Evolutionary conservation across 495 filamentous ascomycete genomes (phyloP).

Genomic region (Penicillium dipodomyicola): DNA sequence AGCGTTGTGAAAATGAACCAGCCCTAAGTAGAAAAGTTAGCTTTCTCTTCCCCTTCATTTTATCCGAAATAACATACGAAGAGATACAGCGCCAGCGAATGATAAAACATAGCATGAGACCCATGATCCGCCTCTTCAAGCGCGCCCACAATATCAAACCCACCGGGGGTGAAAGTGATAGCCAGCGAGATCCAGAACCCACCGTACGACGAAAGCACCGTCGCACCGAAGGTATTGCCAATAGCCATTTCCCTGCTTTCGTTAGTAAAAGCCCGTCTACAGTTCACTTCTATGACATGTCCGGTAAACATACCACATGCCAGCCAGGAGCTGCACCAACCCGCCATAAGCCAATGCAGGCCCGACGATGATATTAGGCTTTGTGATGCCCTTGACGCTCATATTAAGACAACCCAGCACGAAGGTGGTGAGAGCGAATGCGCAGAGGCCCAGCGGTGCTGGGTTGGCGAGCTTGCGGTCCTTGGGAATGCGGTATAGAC

Average conservation of each 20-base stretch:
- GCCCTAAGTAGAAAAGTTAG: conserved; percentile 40
- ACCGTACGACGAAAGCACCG: conserved; percentile 89
- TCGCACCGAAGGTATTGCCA: conserved; percentile 92
- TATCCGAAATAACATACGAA: conserved; percentile 47
- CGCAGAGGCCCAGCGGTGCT: conserved; percentile 72
- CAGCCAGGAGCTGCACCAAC: conserved; percentile 77
- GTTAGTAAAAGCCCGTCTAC: neutral
- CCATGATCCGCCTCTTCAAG: conserved; percentile 45
- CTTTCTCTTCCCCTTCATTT: neutral
- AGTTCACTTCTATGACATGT: neutral
- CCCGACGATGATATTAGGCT: conserved; percentile 62
- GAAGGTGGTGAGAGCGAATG: conserved; percentile 86
- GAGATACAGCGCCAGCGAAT: conserved; percentile 74
- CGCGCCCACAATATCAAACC: conserved; percentile 53
- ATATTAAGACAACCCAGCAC: conserved; percentile 79
- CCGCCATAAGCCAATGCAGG: conserved; percentile 71
- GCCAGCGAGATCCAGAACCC: conserved; percentile 91
- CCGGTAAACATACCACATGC: conserved; percentile 77
- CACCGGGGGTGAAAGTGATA: conserved; percentile 75
- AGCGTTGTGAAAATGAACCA: conserved; percentile 93
- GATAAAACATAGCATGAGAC: conserved; percentile 48
- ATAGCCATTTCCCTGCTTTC: conserved; percentile 82
- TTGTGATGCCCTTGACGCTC: conserved; percentile 51
- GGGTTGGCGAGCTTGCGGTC: conserved; percentile 75
- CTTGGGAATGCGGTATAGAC: conserved; percentile 66